Percentiles rank a stretch among this genome's conserved stretches.
phyloP scores from a whole-genome alignment of 495 filamentous ascomycete genomes.

The Hyaloscypha variabilis region DNA sequence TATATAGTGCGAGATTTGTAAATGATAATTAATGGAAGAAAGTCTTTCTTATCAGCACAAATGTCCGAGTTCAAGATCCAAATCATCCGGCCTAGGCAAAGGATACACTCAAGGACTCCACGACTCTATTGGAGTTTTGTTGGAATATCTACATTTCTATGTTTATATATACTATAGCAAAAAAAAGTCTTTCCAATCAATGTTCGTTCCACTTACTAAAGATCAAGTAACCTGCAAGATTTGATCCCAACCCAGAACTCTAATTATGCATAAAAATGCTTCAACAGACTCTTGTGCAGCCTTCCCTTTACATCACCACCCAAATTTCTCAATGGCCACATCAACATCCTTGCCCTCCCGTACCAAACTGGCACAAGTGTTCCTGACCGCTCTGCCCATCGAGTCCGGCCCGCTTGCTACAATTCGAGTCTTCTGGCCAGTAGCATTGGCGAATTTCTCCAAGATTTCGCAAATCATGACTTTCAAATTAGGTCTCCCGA shows the following conservation, averaged over 20 bases:
- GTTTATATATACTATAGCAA: no score
- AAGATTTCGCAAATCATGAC: constrained; percentile 37
- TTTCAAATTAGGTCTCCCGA: constrained; percentile 53
- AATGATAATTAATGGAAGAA: not conserved
- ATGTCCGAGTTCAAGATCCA: not conserved
- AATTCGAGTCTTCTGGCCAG: constrained; percentile 39
- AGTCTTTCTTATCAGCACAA: not conserved
- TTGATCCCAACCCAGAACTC: not conserved
- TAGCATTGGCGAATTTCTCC: constrained; percentile 22
- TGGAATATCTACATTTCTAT: no score
- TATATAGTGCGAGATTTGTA: not conserved
- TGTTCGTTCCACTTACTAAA: no score
- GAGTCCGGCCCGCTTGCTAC: constrained; percentile 59
- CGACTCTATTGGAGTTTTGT: no score
- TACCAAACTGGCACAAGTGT: constrained; percentile 50
- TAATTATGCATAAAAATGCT: not conserved
- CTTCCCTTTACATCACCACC: constrained; percentile 39
- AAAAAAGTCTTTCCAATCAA: no score
- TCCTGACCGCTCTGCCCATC: constrained; percentile 53
- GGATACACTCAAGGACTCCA: no score
- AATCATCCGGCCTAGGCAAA: no score
- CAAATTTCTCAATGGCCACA: constrained; percentile 52
- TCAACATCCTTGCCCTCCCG: constrained; percentile 41
- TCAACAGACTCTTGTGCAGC: not conserved
- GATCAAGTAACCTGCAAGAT: not conserved